These are phyloP conservation scores for Chlorella vulgaris DNA, from an alignment of 139 green algal species.

Conservation along the genomic window DNA sequence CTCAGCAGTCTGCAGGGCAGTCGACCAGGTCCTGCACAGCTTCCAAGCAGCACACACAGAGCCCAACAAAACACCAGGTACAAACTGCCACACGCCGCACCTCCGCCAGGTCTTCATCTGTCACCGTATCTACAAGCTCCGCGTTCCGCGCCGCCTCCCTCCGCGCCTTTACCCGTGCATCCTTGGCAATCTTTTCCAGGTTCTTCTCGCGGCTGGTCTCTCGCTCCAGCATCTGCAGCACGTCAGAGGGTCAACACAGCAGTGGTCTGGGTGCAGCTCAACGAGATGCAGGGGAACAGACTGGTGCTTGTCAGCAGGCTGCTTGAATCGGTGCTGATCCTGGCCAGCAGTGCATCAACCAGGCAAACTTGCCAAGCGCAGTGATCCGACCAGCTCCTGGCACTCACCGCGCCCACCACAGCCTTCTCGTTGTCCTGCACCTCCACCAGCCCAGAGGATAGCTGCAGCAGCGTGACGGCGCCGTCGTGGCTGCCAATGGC, in stretches of 20 bases:
- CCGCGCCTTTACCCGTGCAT: constrained; percentile 78
- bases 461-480: constrained; percentile 74
- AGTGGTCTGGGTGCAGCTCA: too few species aligned
- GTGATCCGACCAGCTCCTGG: too few species aligned
- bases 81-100: too few species aligned
- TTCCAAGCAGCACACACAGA: too few species aligned
- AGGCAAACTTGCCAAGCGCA: too few species aligned
- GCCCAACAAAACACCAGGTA: too few species aligned
- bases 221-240: constrained; percentile 65
- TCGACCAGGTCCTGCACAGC: too few species aligned
- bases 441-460: constrained; percentile 73
- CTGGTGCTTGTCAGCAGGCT: too few species aligned
- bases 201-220: constrained; percentile 87
- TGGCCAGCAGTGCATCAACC: too few species aligned
- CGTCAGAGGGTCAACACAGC: not conserved
- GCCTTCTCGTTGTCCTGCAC: constrained; percentile 85
- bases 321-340: too few species aligned
- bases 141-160: constrained; percentile 77
- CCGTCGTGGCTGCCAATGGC: constrained; percentile 78
- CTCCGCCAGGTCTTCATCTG: constrained; percentile 65
- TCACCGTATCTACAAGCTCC: constrained; percentile 63
- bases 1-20: too few species aligned
- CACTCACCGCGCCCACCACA: constrained; percentile 58
- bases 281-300: too few species aligned
- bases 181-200: constrained; percentile 89